phyloP scores from a whole-genome alignment of 2,329 filamentous ascomycete genomes.

The Nemania diffusa region DNA sequence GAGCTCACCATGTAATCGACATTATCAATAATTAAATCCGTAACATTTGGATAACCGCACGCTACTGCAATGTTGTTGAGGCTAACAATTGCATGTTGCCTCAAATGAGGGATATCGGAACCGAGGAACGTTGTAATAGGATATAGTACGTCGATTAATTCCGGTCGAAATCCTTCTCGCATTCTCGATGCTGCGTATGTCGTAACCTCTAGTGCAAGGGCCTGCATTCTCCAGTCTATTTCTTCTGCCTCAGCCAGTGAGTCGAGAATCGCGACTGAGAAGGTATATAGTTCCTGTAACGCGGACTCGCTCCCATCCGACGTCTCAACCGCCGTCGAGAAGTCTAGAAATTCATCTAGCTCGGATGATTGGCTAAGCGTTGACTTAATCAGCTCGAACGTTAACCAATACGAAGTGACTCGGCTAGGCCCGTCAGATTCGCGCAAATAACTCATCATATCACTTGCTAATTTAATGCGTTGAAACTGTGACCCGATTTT shows the following conservation, averaged over 20 bases:
- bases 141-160: slow-evolving; percentile 91
- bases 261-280: slow-evolving; percentile 71
- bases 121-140: slow-evolving; percentile 90
- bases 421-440: slow-evolving; percentile 67
- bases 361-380: slow-evolving; percentile 62
- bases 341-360: slow-evolving; percentile 74
- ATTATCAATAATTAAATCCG: slow-evolving; percentile 83
- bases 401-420: slow-evolving; percentile 82
- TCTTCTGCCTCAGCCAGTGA: slow-evolving; percentile 61
- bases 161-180: slow-evolving; percentile 76
- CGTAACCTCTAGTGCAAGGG: slow-evolving; percentile 82
- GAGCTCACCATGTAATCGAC: slow-evolving; percentile 98
- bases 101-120: slow-evolving; percentile 72
- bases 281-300: slow-evolving; percentile 74
- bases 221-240: slow-evolving; percentile 77
- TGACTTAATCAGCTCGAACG: slow-evolving; percentile 75
- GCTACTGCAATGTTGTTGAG: slow-evolving; percentile 81
- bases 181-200: slow-evolving; percentile 78
- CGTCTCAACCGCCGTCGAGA: slow-evolving; percentile 54
- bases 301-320: slow-evolving; percentile 58
- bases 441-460: slow-evolving; percentile 72
- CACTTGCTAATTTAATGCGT: slow-evolving; percentile 69
- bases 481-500: slow-evolving; percentile 67
- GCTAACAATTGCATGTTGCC: slow-evolving; percentile 83
- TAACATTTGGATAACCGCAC: slow-evolving; percentile 79